A percentile compares a stretch with the other conserved stretches of the same genome.
Evolutionary conservation across 2,329 filamentous ascomycete species (phyloP).

Genomic region (Colletotrichum camelliae): DNA sequence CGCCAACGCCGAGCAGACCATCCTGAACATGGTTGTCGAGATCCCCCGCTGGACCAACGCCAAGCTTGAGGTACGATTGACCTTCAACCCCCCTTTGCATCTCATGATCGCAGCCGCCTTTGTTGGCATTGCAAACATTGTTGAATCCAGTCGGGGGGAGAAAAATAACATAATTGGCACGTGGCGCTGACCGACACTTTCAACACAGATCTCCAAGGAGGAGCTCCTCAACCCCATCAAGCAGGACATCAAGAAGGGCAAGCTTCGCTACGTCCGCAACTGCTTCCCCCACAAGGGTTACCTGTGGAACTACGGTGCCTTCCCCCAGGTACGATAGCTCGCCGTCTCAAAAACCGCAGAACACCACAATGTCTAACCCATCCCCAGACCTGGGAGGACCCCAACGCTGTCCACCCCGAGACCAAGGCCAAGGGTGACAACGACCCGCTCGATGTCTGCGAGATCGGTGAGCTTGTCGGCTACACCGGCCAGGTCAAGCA

Average conservation of each 20-base stretch:
- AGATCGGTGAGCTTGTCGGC: conserved; percentile 97
- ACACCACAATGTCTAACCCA: not conserved
- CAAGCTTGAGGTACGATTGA: conserved; percentile 87
- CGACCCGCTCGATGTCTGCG: conserved; percentile 98
- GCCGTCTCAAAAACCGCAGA: not conserved
- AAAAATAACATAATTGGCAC: not conserved
- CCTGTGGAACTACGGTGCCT: conserved; percentile 99
- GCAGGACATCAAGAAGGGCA: conserved; percentile 99
- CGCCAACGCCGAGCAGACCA: conserved; percentile 92
- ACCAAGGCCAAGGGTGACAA: conserved; percentile 99
- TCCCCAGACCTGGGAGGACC: conserved; percentile 95
- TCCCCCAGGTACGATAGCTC: conserved; percentile 78
- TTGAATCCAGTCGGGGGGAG: not conserved
- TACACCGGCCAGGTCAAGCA: conserved; percentile 98
- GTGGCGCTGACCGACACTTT: conserved; percentile 17
- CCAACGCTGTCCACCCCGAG: conserved; percentile 93
- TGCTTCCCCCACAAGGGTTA: conserved; percentile 99
- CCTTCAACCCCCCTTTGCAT: not conserved
- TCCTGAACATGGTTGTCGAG: conserved; percentile 99
- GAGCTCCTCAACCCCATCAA: conserved; percentile 98
- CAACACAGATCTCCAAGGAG: conserved; percentile 90
- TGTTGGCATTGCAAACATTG: not conserved
- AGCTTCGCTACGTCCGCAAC: conserved; percentile 98
- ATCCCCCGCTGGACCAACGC: conserved; percentile 99
- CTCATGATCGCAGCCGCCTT: not conserved